A percentile compares a stretch with the other conserved stretches of the same genome.
Conservation (phyloP, 331 rosid species). For the Erythrophleum ivorense region DNA sequence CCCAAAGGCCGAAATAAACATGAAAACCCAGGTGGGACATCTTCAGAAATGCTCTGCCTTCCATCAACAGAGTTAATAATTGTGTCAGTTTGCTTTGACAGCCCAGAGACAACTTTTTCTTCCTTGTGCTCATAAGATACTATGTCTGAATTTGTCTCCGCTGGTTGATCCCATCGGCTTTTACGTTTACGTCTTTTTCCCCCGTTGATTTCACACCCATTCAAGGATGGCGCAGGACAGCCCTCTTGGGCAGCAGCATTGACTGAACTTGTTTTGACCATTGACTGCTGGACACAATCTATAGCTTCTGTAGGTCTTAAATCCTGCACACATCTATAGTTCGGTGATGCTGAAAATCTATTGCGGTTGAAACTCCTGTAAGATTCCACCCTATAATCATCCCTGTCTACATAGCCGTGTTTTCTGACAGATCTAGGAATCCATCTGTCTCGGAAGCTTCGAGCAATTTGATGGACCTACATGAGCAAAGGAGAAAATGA, state of each 20-base stretch:
- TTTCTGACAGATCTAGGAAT: conserved; percentile 69
- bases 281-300: conserved; percentile 56
- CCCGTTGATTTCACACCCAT: conserved; percentile 49
- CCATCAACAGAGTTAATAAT: conserved; percentile 41
- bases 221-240: conserved; percentile 48
- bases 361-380: conserved; percentile 59
- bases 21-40: conserved; percentile 93
- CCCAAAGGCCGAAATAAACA: conserved; percentile 44
- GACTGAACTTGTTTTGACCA: conserved; percentile 45
- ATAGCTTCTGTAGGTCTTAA: conserved; percentile 65
- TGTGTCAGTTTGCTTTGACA: conserved; percentile 36
- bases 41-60: conserved; percentile 57
- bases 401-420: conserved; percentile 64
- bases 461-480: conserved; percentile 98
- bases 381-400: conserved; percentile 64
- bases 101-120: conserved; percentile 44
- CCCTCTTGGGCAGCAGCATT: conserved; percentile 57
- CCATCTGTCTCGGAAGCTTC: conserved; percentile 95
- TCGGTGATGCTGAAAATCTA: conserved; percentile 56
- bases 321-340: conserved; percentile 63
- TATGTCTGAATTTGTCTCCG: conserved; percentile 52
- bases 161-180: conserved; percentile 99
- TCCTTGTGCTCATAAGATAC: conserved; percentile 47
- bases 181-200: conserved; percentile 78
- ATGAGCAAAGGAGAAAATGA: conserved; percentile 37